These are phyloP conservation scores for Cordyceps javanica DNA, from an alignment of 2,329 filamentous ascomycete genomes.

Conservation along the genomic window DNA sequence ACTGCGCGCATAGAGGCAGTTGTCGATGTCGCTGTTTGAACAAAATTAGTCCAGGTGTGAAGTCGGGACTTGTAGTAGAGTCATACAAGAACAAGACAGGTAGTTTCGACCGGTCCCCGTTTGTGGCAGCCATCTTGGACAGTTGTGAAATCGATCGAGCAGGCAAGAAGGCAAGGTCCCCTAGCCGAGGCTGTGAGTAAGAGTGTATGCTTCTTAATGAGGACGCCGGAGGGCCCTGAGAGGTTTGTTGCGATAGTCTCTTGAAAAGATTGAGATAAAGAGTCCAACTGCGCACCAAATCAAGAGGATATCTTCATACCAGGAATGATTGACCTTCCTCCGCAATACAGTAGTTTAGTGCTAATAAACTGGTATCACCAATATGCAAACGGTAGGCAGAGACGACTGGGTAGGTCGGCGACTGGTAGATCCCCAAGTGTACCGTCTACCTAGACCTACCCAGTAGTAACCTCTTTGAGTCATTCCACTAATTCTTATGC, in stretches of 20 bases:
- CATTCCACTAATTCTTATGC: background rate
- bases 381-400: too few relatives aligned
- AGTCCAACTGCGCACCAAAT: background rate
- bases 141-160: background rate
- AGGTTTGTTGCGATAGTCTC: background rate
- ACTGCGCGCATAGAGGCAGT: slow-evolving; percentile 92
- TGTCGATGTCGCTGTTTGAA: slow-evolving; percentile 81
- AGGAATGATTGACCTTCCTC: background rate
- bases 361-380: too few relatives aligned
- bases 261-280: background rate
- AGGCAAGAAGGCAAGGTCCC: background rate
- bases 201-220: background rate
- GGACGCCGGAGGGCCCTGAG: background rate
- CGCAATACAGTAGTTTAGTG: background rate
- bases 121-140: slow-evolving; percentile 26
- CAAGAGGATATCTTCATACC: too few relatives aligned
- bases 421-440: too few relatives aligned
- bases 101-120: slow-evolving; percentile 28
- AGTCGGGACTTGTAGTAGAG: background rate
- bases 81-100: slow-evolving; percentile 40
- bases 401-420: too few relatives aligned
- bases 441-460: too few relatives aligned
- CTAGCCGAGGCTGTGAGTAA: background rate
- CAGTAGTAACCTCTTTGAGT: too few relatives aligned
- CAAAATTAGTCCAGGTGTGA: background rate